A percentile compares a stretch with the other conserved stretches of the same genome.
These are phyloP conservation scores for Boechera retrofracta DNA, from an alignment of 345 rosid genomes.

Conservation along the genomic window DNA sequence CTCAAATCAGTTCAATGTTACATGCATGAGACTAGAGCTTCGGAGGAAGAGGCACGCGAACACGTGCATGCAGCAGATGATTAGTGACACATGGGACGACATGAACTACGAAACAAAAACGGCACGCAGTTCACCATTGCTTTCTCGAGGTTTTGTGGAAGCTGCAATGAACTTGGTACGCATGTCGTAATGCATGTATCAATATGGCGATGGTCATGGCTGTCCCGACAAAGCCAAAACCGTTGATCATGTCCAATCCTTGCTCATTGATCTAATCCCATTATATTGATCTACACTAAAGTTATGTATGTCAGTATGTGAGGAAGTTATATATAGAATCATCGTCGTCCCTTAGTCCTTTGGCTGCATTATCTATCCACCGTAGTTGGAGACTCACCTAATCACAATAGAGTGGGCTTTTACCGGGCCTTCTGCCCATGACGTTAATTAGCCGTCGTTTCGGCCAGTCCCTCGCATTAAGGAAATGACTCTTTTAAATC, in stretches of 20 bases:
- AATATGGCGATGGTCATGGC: slow-evolving; percentile 46
- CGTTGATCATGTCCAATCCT: slow-evolving; percentile 1
- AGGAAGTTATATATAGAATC: too few relatives aligned
- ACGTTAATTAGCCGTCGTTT: too few relatives aligned
- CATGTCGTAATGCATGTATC: slow-evolving; percentile 39
- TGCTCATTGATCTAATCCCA: slow-evolving; percentile 16
- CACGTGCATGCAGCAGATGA: slow-evolving; percentile 26
- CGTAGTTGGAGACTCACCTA: too few relatives aligned
- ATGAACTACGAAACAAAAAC: slow-evolving; percentile 34
- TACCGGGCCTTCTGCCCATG: too few relatives aligned
- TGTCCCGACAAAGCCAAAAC: slow-evolving; percentile 10
- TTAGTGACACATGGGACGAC: slow-evolving; percentile 47
- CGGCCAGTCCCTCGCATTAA: too few relatives aligned
- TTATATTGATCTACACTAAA: background rate
- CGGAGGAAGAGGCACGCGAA: slow-evolving; percentile 41
- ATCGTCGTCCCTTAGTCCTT: too few relatives aligned
- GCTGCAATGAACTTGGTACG: slow-evolving; percentile 41
- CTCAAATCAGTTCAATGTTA: slow-evolving; percentile 34
- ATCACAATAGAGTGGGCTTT: too few relatives aligned
- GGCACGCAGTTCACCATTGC: background rate
- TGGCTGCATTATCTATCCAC: too few relatives aligned
- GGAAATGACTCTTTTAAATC: too few relatives aligned
- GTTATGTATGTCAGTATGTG: background rate
- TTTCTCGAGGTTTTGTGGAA: slow-evolving; percentile 22
- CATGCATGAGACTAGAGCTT: slow-evolving; percentile 43